phyloP scores from a whole-genome alignment of 2,329 filamentous ascomycete species.

The Monosporascus cannonballus region DNA sequence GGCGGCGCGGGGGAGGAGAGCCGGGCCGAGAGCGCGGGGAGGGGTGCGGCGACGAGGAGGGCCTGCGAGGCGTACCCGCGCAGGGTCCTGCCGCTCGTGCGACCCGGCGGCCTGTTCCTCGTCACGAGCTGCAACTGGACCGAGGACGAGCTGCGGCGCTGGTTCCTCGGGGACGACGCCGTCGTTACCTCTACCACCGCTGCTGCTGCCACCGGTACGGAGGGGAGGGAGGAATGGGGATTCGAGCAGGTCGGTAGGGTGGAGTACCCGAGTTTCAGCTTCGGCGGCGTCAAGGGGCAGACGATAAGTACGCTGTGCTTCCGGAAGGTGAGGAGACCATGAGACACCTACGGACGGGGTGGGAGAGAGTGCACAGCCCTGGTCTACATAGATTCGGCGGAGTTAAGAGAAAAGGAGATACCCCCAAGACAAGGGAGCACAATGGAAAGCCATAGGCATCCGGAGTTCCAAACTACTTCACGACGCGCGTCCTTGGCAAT shows the following conservation, averaged over 20 bases:
- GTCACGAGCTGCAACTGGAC: conserved; percentile 99
- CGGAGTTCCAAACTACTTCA: background rate
- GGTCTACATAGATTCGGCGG: background rate
- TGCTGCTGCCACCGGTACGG: too few species aligned
- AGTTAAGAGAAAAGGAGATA: background rate
- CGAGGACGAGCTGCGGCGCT: conserved; percentile 71
- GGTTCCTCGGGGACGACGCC: conserved; percentile 53
- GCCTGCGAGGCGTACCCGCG: conserved; percentile 70
- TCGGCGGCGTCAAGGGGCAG: conserved; percentile 83
- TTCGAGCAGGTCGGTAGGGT: conserved; percentile 63
- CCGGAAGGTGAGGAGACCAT: conserved; percentile 34
- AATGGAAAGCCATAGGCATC: background rate
- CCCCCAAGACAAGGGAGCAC: background rate
- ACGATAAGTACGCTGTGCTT: conserved; percentile 87
- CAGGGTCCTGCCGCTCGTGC: conserved; percentile 63
- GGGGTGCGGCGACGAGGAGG: background rate
- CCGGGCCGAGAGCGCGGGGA: conserved; percentile 26
- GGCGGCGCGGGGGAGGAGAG: conserved; percentile 40
- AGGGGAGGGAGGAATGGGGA: conserved; percentile 23
- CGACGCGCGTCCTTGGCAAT: background rate
- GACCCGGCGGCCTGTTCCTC: conserved; percentile 65
- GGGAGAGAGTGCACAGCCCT: background rate
- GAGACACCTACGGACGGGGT: background rate
- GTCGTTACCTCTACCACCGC: too few species aligned
- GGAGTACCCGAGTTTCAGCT: conserved; percentile 80